These are phyloP conservation scores for Stemphylium beticola DNA, from an alignment of 2,329 filamentous ascomycete species.

Conservation along the genomic window DNA sequence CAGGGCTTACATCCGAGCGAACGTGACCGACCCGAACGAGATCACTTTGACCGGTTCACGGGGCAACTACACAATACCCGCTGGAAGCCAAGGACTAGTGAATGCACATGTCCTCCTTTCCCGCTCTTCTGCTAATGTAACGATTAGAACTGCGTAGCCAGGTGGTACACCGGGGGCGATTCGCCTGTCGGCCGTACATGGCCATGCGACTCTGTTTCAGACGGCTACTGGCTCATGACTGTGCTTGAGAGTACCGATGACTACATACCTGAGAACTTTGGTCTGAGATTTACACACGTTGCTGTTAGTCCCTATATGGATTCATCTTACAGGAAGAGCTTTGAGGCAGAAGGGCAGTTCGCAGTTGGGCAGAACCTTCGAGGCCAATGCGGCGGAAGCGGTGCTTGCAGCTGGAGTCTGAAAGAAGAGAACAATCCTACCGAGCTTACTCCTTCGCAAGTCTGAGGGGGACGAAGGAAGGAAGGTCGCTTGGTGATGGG, in stretches of 20 bases:
- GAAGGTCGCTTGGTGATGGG: not conserved
- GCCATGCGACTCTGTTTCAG: conserved; percentile 27
- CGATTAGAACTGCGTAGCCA: conserved; percentile 30
- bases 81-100: conserved; percentile 23
- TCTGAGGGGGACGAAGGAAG: not conserved
- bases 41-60: conserved; percentile 19
- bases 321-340: conserved; percentile 20
- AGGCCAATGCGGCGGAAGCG: conserved; percentile 29
- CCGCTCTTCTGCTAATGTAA: not conserved
- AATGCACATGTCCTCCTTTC: not conserved
- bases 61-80: conserved; percentile 17
- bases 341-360: conserved; percentile 23
- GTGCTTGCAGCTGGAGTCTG: conserved; percentile 23
- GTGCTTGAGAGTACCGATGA: conserved; percentile 17
- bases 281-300: conserved; percentile 32
- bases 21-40: conserved; percentile 37
- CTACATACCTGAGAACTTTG: conserved; percentile 23
- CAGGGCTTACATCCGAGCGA: conserved; percentile 27
- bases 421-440: not conserved
- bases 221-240: conserved; percentile 35
- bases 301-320: conserved; percentile 20
- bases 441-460: conserved; percentile 1
- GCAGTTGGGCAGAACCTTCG: conserved; percentile 19
- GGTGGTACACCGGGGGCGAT: conserved; percentile 26
- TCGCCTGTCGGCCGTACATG: conserved; percentile 28